Conservation (phyloP, 148 eudicot species). For the Silene conica region DNA sequence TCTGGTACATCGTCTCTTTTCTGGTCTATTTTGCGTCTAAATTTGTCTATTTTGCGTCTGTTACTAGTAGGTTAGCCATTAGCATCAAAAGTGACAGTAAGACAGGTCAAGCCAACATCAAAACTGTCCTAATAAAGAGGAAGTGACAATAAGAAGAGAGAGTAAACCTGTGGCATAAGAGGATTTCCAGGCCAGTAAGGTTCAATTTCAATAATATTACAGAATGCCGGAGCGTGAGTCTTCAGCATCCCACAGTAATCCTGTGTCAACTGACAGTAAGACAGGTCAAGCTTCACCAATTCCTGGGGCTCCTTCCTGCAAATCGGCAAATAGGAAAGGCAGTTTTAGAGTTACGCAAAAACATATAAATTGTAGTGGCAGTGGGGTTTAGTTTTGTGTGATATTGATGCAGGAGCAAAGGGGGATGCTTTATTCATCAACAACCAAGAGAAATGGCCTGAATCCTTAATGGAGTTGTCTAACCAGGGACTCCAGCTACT, state of each 20-base stretch:
- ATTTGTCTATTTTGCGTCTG: too few relatives aligned
- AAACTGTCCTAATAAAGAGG: too few relatives aligned
- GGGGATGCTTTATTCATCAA: too few relatives aligned
- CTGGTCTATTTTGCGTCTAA: too few relatives aligned
- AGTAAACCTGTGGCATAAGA: constrained; percentile 70
- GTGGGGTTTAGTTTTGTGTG: not conserved
- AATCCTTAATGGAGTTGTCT: too few relatives aligned
- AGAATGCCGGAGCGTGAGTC: constrained; percentile 35
- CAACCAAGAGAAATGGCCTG: too few relatives aligned
- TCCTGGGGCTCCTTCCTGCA: constrained; percentile 75
- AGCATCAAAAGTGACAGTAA: too few relatives aligned
- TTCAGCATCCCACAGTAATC: constrained; percentile 42
- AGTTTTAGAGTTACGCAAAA: not conserved
- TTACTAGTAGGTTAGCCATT: too few relatives aligned
- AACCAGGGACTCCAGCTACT: too few relatives aligned
- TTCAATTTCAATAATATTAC: constrained; percentile 66
- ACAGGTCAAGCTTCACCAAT: constrained; percentile 65
- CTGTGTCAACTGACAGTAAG: constrained; percentile 63
- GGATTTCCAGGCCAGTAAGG: constrained; percentile 72
- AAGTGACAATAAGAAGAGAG: not conserved
- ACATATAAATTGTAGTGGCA: not conserved
- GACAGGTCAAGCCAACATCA: too few relatives aligned
- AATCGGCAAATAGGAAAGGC: not conserved
- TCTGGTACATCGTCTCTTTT: too few relatives aligned
- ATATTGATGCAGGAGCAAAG: too few relatives aligned